Percentiles rank a stretch among this genome's conserved stretches.
Conservation (phyloP, 2,329 filamentous ascomycete genomes). For the Colletotrichum tamarilloi region DNA sequence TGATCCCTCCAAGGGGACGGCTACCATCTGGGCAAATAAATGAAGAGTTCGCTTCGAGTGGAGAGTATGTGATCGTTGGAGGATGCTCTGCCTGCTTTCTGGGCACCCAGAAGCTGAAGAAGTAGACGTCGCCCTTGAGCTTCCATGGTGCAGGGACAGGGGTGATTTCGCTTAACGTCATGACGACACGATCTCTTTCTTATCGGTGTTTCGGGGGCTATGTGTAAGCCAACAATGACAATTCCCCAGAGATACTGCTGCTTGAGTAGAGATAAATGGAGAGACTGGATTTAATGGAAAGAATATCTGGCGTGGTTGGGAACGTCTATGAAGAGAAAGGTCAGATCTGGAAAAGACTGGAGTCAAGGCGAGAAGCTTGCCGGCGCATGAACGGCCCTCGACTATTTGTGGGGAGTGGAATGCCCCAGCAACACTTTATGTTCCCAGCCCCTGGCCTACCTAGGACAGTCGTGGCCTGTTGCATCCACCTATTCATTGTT, state of each 20-base stretch:
- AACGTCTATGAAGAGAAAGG: not conserved
- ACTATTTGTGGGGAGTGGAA: not conserved
- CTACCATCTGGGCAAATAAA: slow-evolving; percentile 51
- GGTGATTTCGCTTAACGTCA: slow-evolving; percentile 11
- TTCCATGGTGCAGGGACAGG: slow-evolving; percentile 51
- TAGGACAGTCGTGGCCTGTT: not conserved
- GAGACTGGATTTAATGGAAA: no score
- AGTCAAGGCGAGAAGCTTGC: not conserved
- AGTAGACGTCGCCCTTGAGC: slow-evolving; percentile 56
- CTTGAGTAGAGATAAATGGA: not conserved
- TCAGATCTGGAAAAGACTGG: not conserved
- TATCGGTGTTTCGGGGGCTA: not conserved
- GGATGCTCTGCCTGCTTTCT: slow-evolving; percentile 44
- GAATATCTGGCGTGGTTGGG: not conserved
- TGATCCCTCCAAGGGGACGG: slow-evolving; percentile 55
- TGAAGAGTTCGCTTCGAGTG: slow-evolving; percentile 55
- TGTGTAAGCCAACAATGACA: not conserved
- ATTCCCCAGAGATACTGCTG: not conserved
- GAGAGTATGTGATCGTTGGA: slow-evolving; percentile 54
- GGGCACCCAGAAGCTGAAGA: slow-evolving; percentile 54
- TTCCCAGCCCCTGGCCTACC: not conserved
- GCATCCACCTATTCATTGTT: not conserved
- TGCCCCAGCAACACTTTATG: slow-evolving; percentile 12
- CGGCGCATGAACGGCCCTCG: not conserved
- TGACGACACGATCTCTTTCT: not conserved